These are phyloP conservation scores for Aspergillus latus DNA, from an alignment of 2,329 filamentous ascomycete genomes.

Conservation along the genomic window DNA sequence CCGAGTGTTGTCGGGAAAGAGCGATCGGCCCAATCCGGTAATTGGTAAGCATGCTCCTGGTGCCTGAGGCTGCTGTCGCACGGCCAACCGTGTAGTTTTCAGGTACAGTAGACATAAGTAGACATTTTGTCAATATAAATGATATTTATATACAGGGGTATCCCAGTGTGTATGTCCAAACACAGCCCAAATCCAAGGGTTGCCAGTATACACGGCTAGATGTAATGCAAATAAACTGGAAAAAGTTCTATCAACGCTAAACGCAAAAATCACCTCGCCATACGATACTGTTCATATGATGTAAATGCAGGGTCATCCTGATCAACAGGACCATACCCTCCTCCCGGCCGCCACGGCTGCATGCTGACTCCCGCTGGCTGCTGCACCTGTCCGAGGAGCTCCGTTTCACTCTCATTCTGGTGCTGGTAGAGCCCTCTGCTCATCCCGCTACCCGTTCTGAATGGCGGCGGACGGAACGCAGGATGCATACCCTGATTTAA, in stretches of 20 bases:
- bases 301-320: constrained; percentile 36
- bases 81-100: neutral
- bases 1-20: neutral
- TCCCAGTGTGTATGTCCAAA: constrained; percentile 2
- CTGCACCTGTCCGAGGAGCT: constrained; percentile 40
- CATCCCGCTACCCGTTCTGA: constrained; percentile 26
- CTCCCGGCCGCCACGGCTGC: constrained; percentile 37
- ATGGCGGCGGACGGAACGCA: constrained; percentile 36
- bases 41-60: constrained; percentile 15
- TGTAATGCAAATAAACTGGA: neutral
- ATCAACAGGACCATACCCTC: constrained; percentile 37
- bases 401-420: constrained; percentile 42
- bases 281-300: constrained; percentile 39
- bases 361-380: constrained; percentile 26
- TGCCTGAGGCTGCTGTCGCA: constrained; percentile 8
- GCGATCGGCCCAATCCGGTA: constrained; percentile 18
- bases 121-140: neutral
- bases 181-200: neutral
- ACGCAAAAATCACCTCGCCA: constrained; percentile 19
- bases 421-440: constrained; percentile 34
- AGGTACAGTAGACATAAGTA: neutral
- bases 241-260: constrained; percentile 5
- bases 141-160: constrained; percentile 11
- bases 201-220: neutral
- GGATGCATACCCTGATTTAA: constrained; percentile 34